Evolutionary conservation across 345 rosid species (phyloP), one percentile per base, ranked within the genome.

Genomic region (Heritiera littoralis): DNA sequence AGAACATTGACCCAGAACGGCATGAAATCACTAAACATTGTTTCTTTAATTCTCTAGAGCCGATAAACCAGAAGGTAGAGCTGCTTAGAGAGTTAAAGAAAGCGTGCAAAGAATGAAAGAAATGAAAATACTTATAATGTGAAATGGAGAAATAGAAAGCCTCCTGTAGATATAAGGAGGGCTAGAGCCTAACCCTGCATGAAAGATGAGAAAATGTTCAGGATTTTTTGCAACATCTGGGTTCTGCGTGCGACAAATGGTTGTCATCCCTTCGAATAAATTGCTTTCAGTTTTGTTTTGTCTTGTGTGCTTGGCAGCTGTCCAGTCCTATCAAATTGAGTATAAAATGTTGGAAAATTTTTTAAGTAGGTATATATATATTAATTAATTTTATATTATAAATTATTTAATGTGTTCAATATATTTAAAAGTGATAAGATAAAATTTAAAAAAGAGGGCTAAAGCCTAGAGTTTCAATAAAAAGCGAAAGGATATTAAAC

Each of bases 1-100:
- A 87, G 52, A 14, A 92, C 93, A 96, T 94, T 96, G 48, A 90
- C 92, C 85, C 91, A 66, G 75, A 88, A 89, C 5, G 98, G 95
- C 80, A 92, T 18, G 55, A 87, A 3, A 75, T 89, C 93, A 23
- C 80, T 77, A 65, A 78, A 79, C 77, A 79, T 85, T 81, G 41
- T 63, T 71, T 64, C 45, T 77, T 71, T 84, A 43, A 30, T 52
- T 30, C 18, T 75, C 79, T 83, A 59, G 71, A 28, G 15, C 64
- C 75, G 68, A 79, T 69, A 0, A 17, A 43, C 20, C 28, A 8
- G 49, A 41, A 11, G 13, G n/a, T 7, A 1, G 9, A 1, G 9
- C 60, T 15, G 43, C 70, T 32, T 17, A 32, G 58, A 83, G 58
- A 81, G 59, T 38, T 79, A 67, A 43, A 35, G 56, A 52, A 46